Conservation (phyloP, 352 stramenopile genomes). For the Phytophthora sp. region DNA sequence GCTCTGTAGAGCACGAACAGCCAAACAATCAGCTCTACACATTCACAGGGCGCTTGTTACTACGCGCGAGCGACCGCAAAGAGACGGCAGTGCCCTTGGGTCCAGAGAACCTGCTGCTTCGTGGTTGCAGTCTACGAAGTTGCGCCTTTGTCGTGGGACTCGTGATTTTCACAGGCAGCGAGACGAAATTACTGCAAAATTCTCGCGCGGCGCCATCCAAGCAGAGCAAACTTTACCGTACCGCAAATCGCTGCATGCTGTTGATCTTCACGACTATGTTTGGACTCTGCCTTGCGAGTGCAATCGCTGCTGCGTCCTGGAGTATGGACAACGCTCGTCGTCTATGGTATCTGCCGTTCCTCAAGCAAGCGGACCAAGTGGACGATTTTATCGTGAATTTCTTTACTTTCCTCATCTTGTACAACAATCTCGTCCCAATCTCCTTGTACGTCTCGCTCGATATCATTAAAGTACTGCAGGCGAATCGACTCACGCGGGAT, state of each 20-base stretch:
- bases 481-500: conserved; percentile 87
- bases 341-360: conserved; percentile 63
- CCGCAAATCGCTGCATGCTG: conserved; percentile 85
- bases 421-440: conserved; percentile 96
- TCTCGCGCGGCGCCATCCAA: conserved; percentile 84
- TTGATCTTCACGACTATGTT: conserved; percentile 79
- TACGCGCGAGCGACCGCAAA: conserved; percentile 31
- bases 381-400: conserved; percentile 73
- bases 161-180: conserved; percentile 92
- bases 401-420: conserved; percentile 94
- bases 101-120: conserved; percentile 91
- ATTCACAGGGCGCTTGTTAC: conserved; percentile 66
- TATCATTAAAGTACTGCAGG: conserved; percentile 92
- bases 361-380: conserved; percentile 32
- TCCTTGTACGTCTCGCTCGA: conserved; percentile 96
- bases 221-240: conserved; percentile 74
- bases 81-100: conserved; percentile 41
- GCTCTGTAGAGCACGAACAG: conserved; percentile 72
- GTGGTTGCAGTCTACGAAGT: conserved; percentile 94
- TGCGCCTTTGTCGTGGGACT: conserved; percentile 94
- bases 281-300: conserved; percentile 57
- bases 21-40: conserved; percentile 83
- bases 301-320: conserved; percentile 45
- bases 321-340: conserved; percentile 40
- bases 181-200: conserved; percentile 90